Evolutionary conservation across 495 filamentous ascomycete genomes (phyloP).

Genomic region (Penicillium maclennaniae): DNA sequence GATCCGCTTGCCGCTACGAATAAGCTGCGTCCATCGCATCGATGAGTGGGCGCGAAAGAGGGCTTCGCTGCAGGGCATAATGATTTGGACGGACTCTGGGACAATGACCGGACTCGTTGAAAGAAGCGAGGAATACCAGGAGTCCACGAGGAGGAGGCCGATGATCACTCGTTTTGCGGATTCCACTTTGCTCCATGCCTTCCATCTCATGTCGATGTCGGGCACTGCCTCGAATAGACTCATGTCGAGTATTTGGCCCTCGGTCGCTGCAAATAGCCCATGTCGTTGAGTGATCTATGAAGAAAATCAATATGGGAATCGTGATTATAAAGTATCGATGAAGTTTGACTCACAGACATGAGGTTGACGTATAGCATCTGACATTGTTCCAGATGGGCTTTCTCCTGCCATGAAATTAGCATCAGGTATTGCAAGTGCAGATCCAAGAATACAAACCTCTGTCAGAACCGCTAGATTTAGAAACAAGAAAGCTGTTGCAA

Average conservation of each 20-base stretch:
- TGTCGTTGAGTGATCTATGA: conserved; percentile 48
- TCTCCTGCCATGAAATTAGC: conserved; percentile 35
- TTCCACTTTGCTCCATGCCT: conserved; percentile 51
- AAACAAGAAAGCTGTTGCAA: conserved; percentile 46
- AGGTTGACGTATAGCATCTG: conserved; percentile 51
- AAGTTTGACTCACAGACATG: conserved; percentile 39
- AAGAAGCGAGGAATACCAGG: conserved; percentile 49
- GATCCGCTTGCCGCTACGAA: conserved; percentile 35
- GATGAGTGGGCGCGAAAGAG: conserved; percentile 46
- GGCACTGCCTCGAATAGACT: conserved; percentile 42
- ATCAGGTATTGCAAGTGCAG: not conserved
- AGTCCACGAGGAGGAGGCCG: conserved; percentile 48
- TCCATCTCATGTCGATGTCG: conserved; percentile 50
- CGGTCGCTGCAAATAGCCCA: conserved; percentile 45
- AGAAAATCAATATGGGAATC: not conserved
- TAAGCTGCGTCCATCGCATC: conserved; percentile 45
- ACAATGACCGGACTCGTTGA: conserved; percentile 46
- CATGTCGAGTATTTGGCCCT: conserved; percentile 45
- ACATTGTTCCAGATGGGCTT: conserved; percentile 41
- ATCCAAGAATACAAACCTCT: conserved; percentile 30
- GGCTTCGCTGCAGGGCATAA: conserved; percentile 43
- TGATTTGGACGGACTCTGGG: conserved; percentile 46
- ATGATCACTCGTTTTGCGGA: conserved; percentile 46
- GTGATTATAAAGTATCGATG: not conserved
- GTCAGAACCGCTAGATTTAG: conserved; percentile 49